Evolutionary conservation across 352 stramenopile species (phyloP), one percentile per base, ranked within the genome.

Genomic region (Halophytophthora polymorphica): DNA sequence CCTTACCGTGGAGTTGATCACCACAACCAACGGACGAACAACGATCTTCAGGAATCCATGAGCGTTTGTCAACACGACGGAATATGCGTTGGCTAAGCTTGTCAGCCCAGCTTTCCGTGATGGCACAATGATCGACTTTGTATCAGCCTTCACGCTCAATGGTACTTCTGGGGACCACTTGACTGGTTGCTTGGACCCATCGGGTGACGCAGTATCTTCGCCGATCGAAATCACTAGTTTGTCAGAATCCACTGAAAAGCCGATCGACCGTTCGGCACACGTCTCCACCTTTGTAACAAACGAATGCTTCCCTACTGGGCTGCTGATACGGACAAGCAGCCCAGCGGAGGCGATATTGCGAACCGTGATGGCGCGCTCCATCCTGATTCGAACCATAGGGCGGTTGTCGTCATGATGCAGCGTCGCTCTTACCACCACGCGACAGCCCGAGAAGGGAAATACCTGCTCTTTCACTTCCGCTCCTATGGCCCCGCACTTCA

Each of bases 1-100:
- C 25, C 50, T 55, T 69, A 88, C 77, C 67, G 72, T 82, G 21
- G 74, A 60, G 48, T 88, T 86, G 41, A 83, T 64, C 23, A 88
- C 56, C 23, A 88, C 64, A 13, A 85, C 52, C 55, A 71, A 58
- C 14, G 77, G 74, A 18, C 65, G 64, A 37, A 88, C 80, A 12
- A 50, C 39, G 11, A 86, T 37, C 22, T 62, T 67, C 7, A 81
- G 23, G 14, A 47, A 64, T 3, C 63, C 68, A 50, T 58, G 42
- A 13, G 29, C 54, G 29, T 68, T 72, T 11, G 53, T 53, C 61
- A 86, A 51, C 19, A 72, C 54, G 34, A 83, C 50, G 6, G 64
- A 59, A 29, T 68, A 83, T 2, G 49, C 61, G 19, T 47, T 63
- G 11, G 59, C 64, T 19, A 69, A 43, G 35, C 29, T 67, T 11